Evolutionary conservation across 2,329 filamentous ascomycete species (phyloP).

Genomic region (Fusarium protoensiforme): DNA sequence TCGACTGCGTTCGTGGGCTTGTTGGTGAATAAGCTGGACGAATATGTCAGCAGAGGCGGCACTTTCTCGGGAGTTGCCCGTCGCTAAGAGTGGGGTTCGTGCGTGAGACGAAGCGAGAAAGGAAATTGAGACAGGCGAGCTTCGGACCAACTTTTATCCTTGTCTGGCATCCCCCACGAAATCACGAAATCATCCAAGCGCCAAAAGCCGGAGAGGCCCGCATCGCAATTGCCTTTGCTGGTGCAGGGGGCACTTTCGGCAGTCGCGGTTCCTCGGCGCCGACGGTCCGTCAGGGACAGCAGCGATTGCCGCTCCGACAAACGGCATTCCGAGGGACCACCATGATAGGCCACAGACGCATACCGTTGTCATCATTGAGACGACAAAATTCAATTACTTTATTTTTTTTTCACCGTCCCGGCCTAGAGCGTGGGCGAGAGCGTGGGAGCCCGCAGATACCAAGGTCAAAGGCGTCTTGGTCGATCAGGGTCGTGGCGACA

Average conservation of each 20-base stretch:
- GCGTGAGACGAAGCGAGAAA: neutral
- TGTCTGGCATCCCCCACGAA: neutral
- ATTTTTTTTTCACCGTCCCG: neutral
- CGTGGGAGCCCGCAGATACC: neutral
- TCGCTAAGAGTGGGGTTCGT: neutral
- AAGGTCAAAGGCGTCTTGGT: neutral
- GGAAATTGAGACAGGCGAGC: neutral
- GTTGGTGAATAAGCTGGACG: neutral
- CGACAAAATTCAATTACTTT: neutral
- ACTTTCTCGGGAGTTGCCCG: constrained; percentile 1
- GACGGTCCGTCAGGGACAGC: constrained; percentile 20
- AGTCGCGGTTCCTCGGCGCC: constrained; percentile 36
- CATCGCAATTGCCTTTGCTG: neutral
- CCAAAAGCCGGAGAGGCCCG: neutral
- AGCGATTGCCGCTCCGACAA: constrained; percentile 33
- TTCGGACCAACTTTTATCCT: constrained; percentile 22
- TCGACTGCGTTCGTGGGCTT: neutral
- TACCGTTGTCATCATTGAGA: neutral
- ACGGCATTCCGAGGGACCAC: neutral
- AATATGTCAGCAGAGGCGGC: neutral
- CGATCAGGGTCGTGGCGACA: constrained; percentile 24
- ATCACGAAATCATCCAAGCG: neutral
- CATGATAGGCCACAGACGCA: neutral
- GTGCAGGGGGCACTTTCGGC: constrained; percentile 7
- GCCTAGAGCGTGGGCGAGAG: neutral